Evolutionary conservation across 495 filamentous ascomycete genomes (phyloP).

Genomic region (Jackrogersella minutella): DNA sequence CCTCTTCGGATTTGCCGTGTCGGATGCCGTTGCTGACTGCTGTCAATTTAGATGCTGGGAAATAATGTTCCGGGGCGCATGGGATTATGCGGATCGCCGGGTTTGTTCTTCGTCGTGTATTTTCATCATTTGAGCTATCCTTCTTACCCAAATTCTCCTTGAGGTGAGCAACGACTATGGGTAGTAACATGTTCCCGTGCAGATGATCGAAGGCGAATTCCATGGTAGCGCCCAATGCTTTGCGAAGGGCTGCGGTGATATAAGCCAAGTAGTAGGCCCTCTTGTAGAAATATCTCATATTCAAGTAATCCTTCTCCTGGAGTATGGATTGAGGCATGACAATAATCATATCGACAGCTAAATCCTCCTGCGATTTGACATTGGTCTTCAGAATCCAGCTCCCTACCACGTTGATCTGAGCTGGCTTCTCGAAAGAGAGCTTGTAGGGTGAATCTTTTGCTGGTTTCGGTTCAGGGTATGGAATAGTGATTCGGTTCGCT

Average conservation of each 20-base stretch:
- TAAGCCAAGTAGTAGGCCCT: conserved; percentile 89
- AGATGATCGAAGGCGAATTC: conserved; percentile 70
- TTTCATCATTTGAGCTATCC: conserved; percentile 3
- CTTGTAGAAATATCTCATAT: conserved; percentile 94
- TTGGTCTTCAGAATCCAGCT: conserved; percentile 83
- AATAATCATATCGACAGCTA: conserved; percentile 81
- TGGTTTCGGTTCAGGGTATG: conserved; percentile 82
- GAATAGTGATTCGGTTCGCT: conserved; percentile 70
- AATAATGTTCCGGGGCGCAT: conserved; percentile 69
- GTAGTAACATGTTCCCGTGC: conserved; percentile 80
- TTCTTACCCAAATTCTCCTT: conserved; percentile 23
- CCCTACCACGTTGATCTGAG: conserved; percentile 85
- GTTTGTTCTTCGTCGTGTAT: conserved; percentile 45
- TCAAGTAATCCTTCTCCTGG: conserved; percentile 93
- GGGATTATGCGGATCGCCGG: conserved; percentile 82
- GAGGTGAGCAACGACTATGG: conserved; percentile 67
- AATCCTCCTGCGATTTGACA: conserved; percentile 62
- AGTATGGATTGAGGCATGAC: conserved; percentile 82
- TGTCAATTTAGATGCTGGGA: conserved; percentile 71
- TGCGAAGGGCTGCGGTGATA: conserved; percentile 72
- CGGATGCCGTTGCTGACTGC: conserved; percentile 77
- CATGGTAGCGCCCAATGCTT: conserved; percentile 59
- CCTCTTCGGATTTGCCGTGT: conserved; percentile 45
- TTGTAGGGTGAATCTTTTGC: conserved; percentile 78
- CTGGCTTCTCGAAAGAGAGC: conserved; percentile 76